A percentile compares a stretch with the other conserved stretches of the same genome.
These are phyloP conservation scores for Aschersonia sp. DNA, from an alignment of 2,329 filamentous ascomycete species.

Conservation along the genomic window DNA sequence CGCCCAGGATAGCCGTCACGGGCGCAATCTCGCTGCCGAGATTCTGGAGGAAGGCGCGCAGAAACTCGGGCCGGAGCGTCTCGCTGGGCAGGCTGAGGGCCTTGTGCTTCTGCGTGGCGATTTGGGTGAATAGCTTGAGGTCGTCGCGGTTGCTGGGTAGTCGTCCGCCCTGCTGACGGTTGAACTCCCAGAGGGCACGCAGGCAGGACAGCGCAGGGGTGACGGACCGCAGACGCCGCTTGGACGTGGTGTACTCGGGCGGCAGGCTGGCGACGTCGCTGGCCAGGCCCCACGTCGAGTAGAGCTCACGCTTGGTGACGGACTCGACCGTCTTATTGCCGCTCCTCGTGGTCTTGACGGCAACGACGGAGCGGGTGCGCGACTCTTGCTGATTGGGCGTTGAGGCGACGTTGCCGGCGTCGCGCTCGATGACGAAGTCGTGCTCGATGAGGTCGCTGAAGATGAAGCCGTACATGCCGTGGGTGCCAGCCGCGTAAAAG, in stretches of 20 bases:
- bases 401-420: constrained; percentile 62
- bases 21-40: constrained; percentile 73
- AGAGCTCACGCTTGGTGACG: constrained; percentile 82
- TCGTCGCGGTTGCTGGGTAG: constrained; percentile 47
- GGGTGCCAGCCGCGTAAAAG: constrained; percentile 78
- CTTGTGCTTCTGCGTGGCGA: constrained; percentile 65
- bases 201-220: constrained; percentile 74
- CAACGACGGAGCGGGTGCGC: constrained; percentile 59
- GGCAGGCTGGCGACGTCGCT: constrained; percentile 60
- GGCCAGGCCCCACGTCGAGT: constrained; percentile 76
- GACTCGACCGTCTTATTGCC: constrained; percentile 60
- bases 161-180: constrained; percentile 34
- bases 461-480: constrained; percentile 88
- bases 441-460: constrained; percentile 89
- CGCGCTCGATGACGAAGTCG: constrained; percentile 76
- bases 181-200: constrained; percentile 79
- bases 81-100: constrained; percentile 55
- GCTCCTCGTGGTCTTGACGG: constrained; percentile 55
- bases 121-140: constrained; percentile 59
- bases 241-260: constrained; percentile 50
- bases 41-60: constrained; percentile 77
- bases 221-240: constrained; percentile 59
- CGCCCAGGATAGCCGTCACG: constrained; percentile 78
- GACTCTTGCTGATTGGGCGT: constrained; percentile 52
- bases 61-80: constrained; percentile 53